These are phyloP conservation scores for Pleurozium schreberi DNA, from an alignment of 225 moss, liverwort and hornwort species.

Conservation along the genomic window DNA sequence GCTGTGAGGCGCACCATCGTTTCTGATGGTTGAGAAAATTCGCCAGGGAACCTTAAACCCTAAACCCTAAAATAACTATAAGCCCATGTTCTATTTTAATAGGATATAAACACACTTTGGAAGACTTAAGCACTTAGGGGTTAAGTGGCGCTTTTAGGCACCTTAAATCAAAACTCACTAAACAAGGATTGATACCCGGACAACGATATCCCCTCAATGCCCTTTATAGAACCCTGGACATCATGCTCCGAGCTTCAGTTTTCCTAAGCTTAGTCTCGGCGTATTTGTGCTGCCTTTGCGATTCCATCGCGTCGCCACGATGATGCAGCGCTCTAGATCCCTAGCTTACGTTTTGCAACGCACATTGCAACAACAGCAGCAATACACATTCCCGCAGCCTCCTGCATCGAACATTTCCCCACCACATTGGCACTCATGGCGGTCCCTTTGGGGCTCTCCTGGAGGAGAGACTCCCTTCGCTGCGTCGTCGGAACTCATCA, in stretches of 20 bases:
- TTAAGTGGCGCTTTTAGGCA: no score
- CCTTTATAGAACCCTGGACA: not conserved
- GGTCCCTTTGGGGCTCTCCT: slow-evolving; percentile 2
- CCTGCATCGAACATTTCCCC: not conserved
- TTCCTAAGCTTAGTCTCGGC: no score
- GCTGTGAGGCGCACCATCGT: slow-evolving; percentile 91
- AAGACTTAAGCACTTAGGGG: not conserved
- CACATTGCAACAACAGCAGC: not conserved
- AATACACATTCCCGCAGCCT: not conserved
- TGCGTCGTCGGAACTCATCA: not conserved
- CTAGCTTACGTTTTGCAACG: slow-evolving; percentile 9
- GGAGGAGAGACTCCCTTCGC: not conserved
- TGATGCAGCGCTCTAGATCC: slow-evolving; percentile 10
- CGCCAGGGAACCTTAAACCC: not conserved
- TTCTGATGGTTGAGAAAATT: not conserved
- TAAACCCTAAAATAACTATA: not conserved
- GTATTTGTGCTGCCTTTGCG: not conserved
- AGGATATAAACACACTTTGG: no score
- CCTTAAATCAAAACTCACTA: not conserved
- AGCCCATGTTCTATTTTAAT: no score
- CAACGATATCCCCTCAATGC: not conserved
- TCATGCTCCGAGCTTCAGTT: not conserved
- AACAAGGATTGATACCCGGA: not conserved
- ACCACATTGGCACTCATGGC: slow-evolving; percentile 1
- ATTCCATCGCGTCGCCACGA: not conserved